Conservation (phyloP, 2,329 filamentous ascomycete species). For the Pseudodiploospora longispora region DNA sequence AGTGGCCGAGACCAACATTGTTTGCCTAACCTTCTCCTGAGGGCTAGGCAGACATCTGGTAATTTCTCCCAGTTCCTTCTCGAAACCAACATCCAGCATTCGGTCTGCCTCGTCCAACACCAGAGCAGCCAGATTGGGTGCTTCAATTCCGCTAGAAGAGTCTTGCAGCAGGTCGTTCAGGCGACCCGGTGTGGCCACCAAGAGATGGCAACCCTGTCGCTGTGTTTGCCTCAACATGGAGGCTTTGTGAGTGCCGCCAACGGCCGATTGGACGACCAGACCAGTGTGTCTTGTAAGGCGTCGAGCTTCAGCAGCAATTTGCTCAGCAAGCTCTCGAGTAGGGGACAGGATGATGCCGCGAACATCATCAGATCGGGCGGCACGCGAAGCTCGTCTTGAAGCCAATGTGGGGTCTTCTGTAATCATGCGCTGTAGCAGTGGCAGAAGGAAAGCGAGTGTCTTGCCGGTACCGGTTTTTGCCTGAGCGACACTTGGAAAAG, state of each 20-base stretch:
- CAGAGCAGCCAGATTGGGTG: constrained; percentile 79
- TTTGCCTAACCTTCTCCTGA: constrained; percentile 64
- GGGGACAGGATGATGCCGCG: constrained; percentile 68
- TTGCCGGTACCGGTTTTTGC: constrained; percentile 97
- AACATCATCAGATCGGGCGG: constrained; percentile 47
- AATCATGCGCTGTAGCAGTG: constrained; percentile 73
- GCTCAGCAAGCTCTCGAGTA: constrained; percentile 72
- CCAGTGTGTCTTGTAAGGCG: constrained; percentile 59
- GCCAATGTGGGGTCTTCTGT: constrained; percentile 53
- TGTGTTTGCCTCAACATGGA: constrained; percentile 60
- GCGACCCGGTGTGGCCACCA: constrained; percentile 86
- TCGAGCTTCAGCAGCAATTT: constrained; percentile 71
- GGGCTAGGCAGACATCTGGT: constrained; percentile 54
- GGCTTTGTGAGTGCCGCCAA: constrained; percentile 79
- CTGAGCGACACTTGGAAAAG: constrained; percentile 64
- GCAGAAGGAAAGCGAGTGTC: constrained; percentile 86
- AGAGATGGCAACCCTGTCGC: constrained; percentile 71
- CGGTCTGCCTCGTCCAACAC: constrained; percentile 97
- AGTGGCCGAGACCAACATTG: constrained; percentile 91
- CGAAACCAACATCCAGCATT: constrained; percentile 92
- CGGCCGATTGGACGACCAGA: constrained; percentile 65
- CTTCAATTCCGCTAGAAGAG: constrained; percentile 50
- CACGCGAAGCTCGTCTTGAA: constrained; percentile 26
- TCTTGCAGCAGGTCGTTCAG: constrained; percentile 75
- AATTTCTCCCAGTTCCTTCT: constrained; percentile 56